Evolutionary conservation across 345 rosid genomes (phyloP).

Genomic region (Atalantia buxifolia): DNA sequence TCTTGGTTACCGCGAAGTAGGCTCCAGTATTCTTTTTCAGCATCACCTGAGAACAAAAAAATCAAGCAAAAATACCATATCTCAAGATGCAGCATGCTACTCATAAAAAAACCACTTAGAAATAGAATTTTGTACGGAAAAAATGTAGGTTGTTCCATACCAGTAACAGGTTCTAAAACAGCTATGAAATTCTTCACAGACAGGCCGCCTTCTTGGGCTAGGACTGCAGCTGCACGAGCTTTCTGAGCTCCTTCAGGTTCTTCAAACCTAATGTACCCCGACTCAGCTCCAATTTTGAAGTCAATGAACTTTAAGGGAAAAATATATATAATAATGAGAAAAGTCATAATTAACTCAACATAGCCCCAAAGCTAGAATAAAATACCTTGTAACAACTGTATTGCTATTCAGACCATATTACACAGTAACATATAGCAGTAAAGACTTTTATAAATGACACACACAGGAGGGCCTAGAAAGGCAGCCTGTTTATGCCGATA

Average conservation of each 20-base stretch:
- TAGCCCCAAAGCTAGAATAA: neutral
- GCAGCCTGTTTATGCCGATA: neutral
- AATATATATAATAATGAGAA: neutral
- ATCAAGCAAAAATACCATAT: neutral
- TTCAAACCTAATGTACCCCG: slow-evolving; percentile 81
- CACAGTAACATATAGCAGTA: neutral
- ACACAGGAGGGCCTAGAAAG: neutral
- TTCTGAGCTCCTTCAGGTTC: slow-evolving; percentile 87
- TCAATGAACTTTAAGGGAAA: slow-evolving; percentile 58
- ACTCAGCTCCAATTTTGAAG: slow-evolving; percentile 77
- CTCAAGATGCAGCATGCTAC: neutral
- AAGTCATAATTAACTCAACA: slow-evolving; percentile 9
- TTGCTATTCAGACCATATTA: neutral
- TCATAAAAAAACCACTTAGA: neutral
- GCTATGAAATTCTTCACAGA: slow-evolving; percentile 72
- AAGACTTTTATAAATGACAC: neutral
- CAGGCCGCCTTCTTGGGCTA: slow-evolving; percentile 80
- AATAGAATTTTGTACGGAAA: neutral
- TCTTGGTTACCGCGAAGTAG: slow-evolving; percentile 59
- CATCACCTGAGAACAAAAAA: slow-evolving; percentile 50
- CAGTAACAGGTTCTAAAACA: slow-evolving; percentile 80
- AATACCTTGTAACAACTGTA: neutral
- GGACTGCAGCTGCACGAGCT: slow-evolving; percentile 93
- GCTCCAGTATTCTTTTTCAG: slow-evolving; percentile 85
- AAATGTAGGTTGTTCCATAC: slow-evolving; percentile 34